Percentiles rank a stretch among this genome's conserved stretches.
Evolutionary conservation across 2,329 filamentous ascomycete genomes (phyloP).

Genomic region (Tolypocladium sp.): DNA sequence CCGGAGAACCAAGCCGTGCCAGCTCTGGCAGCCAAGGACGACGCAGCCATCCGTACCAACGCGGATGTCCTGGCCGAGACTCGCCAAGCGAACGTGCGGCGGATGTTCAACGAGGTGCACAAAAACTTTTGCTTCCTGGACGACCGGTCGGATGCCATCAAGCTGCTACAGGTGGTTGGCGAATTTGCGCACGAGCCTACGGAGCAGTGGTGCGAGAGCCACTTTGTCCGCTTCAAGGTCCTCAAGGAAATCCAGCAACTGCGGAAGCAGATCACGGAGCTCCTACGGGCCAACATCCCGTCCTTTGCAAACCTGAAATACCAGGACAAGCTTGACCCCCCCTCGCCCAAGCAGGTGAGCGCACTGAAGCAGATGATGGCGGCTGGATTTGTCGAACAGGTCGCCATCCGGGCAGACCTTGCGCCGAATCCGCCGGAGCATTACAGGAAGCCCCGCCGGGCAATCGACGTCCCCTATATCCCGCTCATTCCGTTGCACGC

Average conservation of each 20-base stretch:
- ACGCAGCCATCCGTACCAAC: slow-evolving; percentile 46
- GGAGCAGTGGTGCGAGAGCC: slow-evolving; percentile 67
- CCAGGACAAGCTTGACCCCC: slow-evolving; percentile 47
- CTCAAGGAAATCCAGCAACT: slow-evolving; percentile 81
- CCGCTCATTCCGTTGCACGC: slow-evolving; percentile 64
- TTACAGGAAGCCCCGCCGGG: slow-evolving; percentile 64
- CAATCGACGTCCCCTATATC: slow-evolving; percentile 86
- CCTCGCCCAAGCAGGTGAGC: slow-evolving; percentile 60
- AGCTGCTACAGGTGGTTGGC: slow-evolving; percentile 79
- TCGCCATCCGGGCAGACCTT: slow-evolving; percentile 87
- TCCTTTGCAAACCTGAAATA: slow-evolving; percentile 49
- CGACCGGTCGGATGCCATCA: slow-evolving; percentile 78
- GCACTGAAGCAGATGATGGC: slow-evolving; percentile 86
- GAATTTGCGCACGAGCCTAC: slow-evolving; percentile 70
- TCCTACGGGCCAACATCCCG: slow-evolving; percentile 68
- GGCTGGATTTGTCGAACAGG: slow-evolving; percentile 86
- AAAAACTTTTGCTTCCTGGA: slow-evolving; percentile 73
- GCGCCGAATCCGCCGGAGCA: slow-evolving; percentile 62
- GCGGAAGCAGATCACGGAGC: slow-evolving; percentile 70
- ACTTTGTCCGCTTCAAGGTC: slow-evolving; percentile 81
- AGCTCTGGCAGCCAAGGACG: slow-evolving; percentile 35
- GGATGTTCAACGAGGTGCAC: slow-evolving; percentile 60
- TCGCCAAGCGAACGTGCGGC: slow-evolving; percentile 53
- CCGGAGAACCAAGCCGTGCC: slow-evolving; percentile 70
- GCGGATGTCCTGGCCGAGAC: slow-evolving; percentile 66